These are phyloP conservation scores for Wakefieldia striispora DNA, from an alignment of 768 basidiomycete species.

Conservation along the genomic window DNA sequence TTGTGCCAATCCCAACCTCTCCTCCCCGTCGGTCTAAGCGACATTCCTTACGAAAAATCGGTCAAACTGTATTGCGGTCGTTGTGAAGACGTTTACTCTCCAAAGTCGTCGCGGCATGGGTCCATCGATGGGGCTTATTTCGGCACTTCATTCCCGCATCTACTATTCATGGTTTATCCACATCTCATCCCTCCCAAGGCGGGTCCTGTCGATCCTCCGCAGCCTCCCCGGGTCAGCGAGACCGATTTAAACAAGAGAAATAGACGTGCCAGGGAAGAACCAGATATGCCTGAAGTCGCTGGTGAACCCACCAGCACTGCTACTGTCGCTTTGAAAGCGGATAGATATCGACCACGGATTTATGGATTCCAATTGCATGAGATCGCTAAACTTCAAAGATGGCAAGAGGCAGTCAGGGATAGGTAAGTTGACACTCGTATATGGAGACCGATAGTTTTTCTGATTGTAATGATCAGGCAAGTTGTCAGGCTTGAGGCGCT, in stretches of 20 bases:
- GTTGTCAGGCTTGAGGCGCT: constrained; percentile 49
- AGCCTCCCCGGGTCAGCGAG: constrained; percentile 24
- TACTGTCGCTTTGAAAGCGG: constrained; percentile 81
- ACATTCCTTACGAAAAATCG: constrained; percentile 97
- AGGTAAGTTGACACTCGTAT: constrained; percentile 41
- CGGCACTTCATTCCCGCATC: constrained; percentile 96
- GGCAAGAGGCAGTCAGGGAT: constrained; percentile 94
- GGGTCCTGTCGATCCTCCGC: constrained; percentile 42
- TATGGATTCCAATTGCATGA: constrained; percentile 98
- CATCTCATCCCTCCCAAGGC: constrained; percentile 85
- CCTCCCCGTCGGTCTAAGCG: constrained; percentile 94
- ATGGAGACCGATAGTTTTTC: not conserved
- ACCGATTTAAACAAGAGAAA: constrained; percentile 35
- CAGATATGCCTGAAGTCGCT: constrained; percentile 49
- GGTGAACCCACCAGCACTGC: constrained; percentile 77
- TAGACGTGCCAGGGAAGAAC: constrained; percentile 55
- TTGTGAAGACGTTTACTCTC: constrained; percentile 98
- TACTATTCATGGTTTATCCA: constrained; percentile 96
- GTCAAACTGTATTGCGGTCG: constrained; percentile 98
- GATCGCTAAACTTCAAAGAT: constrained; percentile 87
- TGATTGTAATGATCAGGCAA: constrained; percentile 36
- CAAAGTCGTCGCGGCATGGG: constrained; percentile 95
- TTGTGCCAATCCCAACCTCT: constrained; percentile 93
- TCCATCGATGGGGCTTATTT: constrained; percentile 99
- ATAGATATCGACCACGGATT: constrained; percentile 88